Evolutionary conservation across 352 stramenopile species (phyloP).

Genomic region (Aphanomyces euteiches): DNA sequence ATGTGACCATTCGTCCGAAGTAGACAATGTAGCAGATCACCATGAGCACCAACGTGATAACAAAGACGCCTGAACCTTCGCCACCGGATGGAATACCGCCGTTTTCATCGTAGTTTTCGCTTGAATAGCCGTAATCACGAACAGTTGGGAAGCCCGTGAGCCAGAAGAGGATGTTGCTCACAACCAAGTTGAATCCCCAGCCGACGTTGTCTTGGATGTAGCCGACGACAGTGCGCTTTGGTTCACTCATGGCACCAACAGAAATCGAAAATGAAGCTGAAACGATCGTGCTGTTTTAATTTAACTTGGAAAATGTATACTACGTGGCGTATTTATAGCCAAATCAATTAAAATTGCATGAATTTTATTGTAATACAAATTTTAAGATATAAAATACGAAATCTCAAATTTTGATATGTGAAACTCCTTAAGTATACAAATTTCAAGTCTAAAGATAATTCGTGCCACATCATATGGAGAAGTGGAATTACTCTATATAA

Average conservation of each 20-base stretch:
- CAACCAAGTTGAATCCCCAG: conserved; percentile 84
- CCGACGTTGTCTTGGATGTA: conserved; percentile 72
- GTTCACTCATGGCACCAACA: background rate
- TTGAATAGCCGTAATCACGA: conserved; percentile 79
- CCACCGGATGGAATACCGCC: conserved; percentile 72
- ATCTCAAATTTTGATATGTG: no score
- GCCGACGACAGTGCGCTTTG: conserved; percentile 36
- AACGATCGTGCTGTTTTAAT: no score
- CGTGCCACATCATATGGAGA: no score
- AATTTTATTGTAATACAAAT: no score
- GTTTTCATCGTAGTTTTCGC: conserved; percentile 63
- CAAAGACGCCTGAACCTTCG: conserved; percentile 67
- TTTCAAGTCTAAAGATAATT: no score
- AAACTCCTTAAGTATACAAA: no score
- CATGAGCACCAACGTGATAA: conserved; percentile 55
- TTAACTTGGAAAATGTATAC: background rate
- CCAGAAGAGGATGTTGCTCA: conserved; percentile 79
- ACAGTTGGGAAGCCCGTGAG: conserved; percentile 69
- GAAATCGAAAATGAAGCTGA: background rate
- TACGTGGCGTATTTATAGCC: no score
- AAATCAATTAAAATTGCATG: no score
- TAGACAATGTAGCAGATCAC: conserved; percentile 74
- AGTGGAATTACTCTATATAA: no score
- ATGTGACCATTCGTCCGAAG: conserved; percentile 46
- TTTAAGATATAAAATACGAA: no score